These are phyloP conservation scores for Monosporascus sp. DNA, from an alignment of 2,329 filamentous ascomycete genomes.

Conservation along the genomic window DNA sequence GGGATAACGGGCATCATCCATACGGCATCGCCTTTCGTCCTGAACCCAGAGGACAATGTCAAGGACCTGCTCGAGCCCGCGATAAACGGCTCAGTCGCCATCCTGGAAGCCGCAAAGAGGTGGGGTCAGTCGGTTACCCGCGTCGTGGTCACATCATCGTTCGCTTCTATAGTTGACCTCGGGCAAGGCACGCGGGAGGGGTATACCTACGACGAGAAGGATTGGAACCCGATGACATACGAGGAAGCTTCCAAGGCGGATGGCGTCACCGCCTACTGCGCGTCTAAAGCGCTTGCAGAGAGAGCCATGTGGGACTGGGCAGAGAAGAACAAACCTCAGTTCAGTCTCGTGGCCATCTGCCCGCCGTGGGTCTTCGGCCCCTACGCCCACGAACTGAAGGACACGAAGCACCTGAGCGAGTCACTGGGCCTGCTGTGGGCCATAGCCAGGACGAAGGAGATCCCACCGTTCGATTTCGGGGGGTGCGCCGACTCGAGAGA, in stretches of 20 bases:
- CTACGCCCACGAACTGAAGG: conserved; percentile 14
- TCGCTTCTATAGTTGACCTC: conserved; percentile 41
- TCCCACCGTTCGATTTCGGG: conserved; percentile 30
- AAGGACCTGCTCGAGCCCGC: conserved; percentile 39
- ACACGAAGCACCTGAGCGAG: conserved; percentile 21
- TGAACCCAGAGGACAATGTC: conserved; percentile 30
- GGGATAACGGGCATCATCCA: conserved; percentile 36
- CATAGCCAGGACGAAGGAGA: conserved; percentile 14
- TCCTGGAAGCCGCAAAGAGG: conserved; percentile 32
- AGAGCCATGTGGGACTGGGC: conserved; percentile 29
- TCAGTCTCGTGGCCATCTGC: conserved; percentile 36
- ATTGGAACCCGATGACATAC: conserved; percentile 44
- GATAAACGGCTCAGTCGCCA: conserved; percentile 33
- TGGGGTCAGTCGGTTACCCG: conserved; percentile 29
- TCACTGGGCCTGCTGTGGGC: conserved; percentile 25
- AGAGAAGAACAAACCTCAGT: conserved; percentile 18
- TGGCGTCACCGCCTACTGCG: conserved; percentile 22
- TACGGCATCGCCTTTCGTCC: conserved; percentile 34
- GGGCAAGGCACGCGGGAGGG: conserved; percentile 27
- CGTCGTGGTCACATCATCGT: conserved; percentile 45
- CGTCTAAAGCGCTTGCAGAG: conserved; percentile 28
- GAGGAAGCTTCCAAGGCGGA: conserved; percentile 33
- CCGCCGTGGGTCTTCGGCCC: conserved; percentile 40
- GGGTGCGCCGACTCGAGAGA: conserved; percentile 20
- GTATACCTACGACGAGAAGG: conserved; percentile 39